phyloP scores from a whole-genome alignment of 768 basidiomycete species.

The Pulveroboletus frians region DNA sequence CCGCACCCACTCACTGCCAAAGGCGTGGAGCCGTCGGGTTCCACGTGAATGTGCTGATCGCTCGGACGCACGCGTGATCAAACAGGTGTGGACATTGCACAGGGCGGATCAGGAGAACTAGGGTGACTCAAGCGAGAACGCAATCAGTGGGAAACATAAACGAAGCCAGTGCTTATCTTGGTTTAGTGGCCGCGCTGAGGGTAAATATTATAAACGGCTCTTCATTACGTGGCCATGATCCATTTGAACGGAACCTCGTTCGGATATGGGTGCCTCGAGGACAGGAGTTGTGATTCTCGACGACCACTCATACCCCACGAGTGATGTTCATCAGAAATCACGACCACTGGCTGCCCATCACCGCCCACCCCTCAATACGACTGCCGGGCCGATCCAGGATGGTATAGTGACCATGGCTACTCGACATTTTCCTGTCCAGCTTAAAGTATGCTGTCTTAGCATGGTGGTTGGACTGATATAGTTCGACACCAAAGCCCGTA shows the following conservation, averaged over 20 bases:
- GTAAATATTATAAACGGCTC: slow-evolving; percentile 5
- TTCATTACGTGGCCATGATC: not conserved
- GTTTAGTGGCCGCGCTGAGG: not conserved
- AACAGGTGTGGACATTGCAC: no score
- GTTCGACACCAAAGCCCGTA: not conserved
- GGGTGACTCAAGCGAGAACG: no score
- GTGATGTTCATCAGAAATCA: not conserved
- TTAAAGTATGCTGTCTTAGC: not conserved
- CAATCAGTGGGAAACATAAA: no score
- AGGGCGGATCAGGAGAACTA: no score
- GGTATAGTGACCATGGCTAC: not conserved
- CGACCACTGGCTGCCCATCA: not conserved
- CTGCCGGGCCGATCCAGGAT: not conserved
- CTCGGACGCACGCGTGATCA: no score
- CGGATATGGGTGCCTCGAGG: slow-evolving; percentile 11
- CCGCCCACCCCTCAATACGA: not conserved
- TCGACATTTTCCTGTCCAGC: not conserved
- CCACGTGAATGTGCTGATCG: no score
- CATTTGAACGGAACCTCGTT: not conserved
- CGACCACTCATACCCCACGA: not conserved
- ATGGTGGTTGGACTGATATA: not conserved
- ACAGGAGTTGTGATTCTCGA: slow-evolving; percentile 7
- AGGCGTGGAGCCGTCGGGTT: no score
- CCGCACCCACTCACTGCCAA: no score
- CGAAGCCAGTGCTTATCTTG: not conserved